Base-by-base conservation (phyloP, 1,284 basidiomycete genomes). In the Sanghuangporus sanghuang region DNA sequence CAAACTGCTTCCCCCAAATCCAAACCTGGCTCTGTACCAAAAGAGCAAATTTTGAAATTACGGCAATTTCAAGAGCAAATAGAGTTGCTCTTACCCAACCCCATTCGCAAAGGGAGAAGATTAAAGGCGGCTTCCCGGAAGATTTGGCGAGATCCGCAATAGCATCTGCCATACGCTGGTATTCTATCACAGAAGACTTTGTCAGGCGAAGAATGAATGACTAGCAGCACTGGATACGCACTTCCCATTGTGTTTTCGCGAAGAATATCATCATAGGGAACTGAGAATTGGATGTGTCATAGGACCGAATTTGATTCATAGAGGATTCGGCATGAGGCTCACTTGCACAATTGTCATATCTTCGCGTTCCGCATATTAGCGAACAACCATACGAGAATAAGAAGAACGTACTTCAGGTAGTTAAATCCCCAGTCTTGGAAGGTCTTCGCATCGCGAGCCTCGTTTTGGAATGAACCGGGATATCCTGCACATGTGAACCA, bases 321-420 rank as follows among this genome's bases (percentile, higher is more conserved):
- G 40, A 42, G n/a, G 40, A 18, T n/a, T n/a, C 21, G 27, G 5
- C n/a, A 1, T n/a, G 14, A 14, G 27, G 64, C 72, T 59, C 69
- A 81, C 81, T 77, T 39, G 76, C 76, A 68, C 82, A 84, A 66
- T 84, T 84, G 66, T 84, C 82, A 64, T 84, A 84, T 70, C 82
- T 85, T 62, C 32, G 32, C 27, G 14, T 35, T 52, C 23, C 9
- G 39, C 36, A 27, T 32, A 65, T 50, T 52, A 42, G 3, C 49
- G 35, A n/a, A 21, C n/a, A 18, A 35, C 23, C n/a, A 57, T 50
- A 58, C 36, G 16, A 27, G 46, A 40, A 49, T 12, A 48, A 46
- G 49, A 23, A n/a, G 50, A 6, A 71, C 68, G n/a, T 61, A 82
- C 80, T 83, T 84, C 8, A 83, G 70, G 59, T 80, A 78, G 67